A percentile compares a stretch with the other conserved stretches of the same genome.
Conservation (phyloP, 1,284 basidiomycete species). For the Microbotryomycetes sp. region DNA sequence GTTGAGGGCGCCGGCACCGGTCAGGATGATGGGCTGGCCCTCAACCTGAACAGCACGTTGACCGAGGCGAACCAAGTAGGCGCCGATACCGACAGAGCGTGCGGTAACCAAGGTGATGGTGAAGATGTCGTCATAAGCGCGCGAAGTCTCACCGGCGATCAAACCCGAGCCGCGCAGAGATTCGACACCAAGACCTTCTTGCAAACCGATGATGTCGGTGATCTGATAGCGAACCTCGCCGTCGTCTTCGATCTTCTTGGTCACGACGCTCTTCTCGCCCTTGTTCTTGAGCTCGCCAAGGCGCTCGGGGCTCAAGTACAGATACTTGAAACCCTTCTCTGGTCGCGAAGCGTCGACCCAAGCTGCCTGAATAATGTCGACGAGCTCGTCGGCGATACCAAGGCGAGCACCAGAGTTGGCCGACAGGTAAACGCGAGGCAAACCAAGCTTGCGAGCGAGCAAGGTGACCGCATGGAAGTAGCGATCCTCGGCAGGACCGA, state of each 20-base stretch:
- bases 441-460: slow-evolving; percentile 77
- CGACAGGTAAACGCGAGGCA: slow-evolving; percentile 93
- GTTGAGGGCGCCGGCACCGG: slow-evolving; percentile 93
- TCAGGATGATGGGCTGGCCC: slow-evolving; percentile 98
- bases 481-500: slow-evolving; percentile 90
- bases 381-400: slow-evolving; percentile 87
- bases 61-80: slow-evolving; percentile 95
- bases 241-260: slow-evolving; percentile 72
- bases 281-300: slow-evolving; percentile 51
- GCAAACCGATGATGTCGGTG: slow-evolving; percentile 90
- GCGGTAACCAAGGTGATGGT: slow-evolving; percentile 98
- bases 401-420: slow-evolving; percentile 98
- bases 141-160: slow-evolving; percentile 96
- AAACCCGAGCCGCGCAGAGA: slow-evolving; percentile 92
- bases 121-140: slow-evolving; percentile 98
- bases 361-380: slow-evolving; percentile 82
- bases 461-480: slow-evolving; percentile 95
- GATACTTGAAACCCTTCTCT: slow-evolving; percentile 92
- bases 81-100: slow-evolving; percentile 97
- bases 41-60: slow-evolving; percentile 98
- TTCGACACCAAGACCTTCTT: slow-evolving; percentile 97
- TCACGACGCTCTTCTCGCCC: slow-evolving; percentile 62
- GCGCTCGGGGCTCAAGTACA: slow-evolving; percentile 61
- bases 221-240: slow-evolving; percentile 88
- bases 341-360: slow-evolving; percentile 77